Base-by-base conservation (phyloP, 371 early-diverging fungal genomes). In the Mucor lusitanicus region DNA sequence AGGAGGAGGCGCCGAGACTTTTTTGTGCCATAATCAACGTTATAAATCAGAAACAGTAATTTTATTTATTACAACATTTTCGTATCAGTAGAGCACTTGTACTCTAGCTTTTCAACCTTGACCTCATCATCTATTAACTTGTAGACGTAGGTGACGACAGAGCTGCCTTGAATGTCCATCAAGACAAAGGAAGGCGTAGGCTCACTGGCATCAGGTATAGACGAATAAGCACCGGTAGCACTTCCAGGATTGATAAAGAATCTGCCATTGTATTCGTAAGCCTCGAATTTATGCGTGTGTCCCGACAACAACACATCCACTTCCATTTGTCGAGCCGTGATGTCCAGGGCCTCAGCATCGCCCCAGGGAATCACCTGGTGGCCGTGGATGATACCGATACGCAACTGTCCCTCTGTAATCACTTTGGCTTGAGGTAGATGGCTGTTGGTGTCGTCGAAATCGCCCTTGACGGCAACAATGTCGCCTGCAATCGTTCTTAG, bases 171-270 rank as follows among this genome's bases (percentile, higher is more conserved):
- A 62, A 97, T 77, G 80, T 98, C 97, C 94, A 98, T 92, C 68
- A 98, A 79, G 42, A 96, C 95, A 84, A 98, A 98, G 23, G 94
- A 93, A 55, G 98, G 97, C 21, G 88, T 85, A 53, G 87, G 81
- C 0, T 88, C 87, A 53, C 84, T 87, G 68, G 59, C 65, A 58
- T 83, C 74, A 64, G 80, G 73, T 65, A 69, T 69, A 62, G 80
- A 69, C 62, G 87, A 75, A 68, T 87, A 91, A 6, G 95, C 95
- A 39, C 97, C 98, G 0, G 98, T 98, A 9, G 95, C 95, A 46
- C 92, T 91, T 23, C 98, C 98, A 12, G 98, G 98, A 72, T 97
- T 95, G 48, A 97, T 88, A 75, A 92, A 98, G 72, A 95, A 95
- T 68, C 91, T 77, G 19, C 94, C 94, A 59, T 96, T 93, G 58